Base-by-base conservation (phyloP, 129 eudicot species). In the Arctium minus region DNA sequence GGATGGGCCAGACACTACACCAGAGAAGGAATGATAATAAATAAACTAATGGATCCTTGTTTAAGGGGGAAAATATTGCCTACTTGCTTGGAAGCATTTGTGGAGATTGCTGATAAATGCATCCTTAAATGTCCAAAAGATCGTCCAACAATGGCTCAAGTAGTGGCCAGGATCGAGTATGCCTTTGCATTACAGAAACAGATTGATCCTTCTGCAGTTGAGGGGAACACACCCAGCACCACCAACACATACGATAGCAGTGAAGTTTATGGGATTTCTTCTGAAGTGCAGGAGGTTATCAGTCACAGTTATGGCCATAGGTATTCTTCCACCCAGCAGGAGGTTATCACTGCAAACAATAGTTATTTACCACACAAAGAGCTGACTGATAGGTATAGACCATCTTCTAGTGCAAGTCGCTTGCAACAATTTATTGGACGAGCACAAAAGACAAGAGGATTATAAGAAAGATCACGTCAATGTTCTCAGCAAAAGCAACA, bases 121-220 rank as follows among this genome's bases (percentile, higher is more conserved):
- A 67, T 79, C 67, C 65, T 36, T 39, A 79, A 62, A 38, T 3
- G 40, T 40, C 56, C 82, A 40, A 69, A 79, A 35, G 50, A 44
- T 38, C 82, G 82, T 4, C 82, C 82, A 9, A 79, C 68, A 4
- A 79, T 79, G 82, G 75, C 75, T 39, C 68, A 79, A 74, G 82
- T 79, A 27, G 75, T 79, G 82, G 31, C 22, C 27, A 17, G 32
- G 32, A 65, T 74, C 35, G 64, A 74, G 78, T 74, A 74, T 74
- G 78, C 78, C 29, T 74, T 39, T 33, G 80, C 80, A 76, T 35
- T 48, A 15, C 78, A 74, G 42, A 50, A 74, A 40, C 38, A 65
- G 27, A 27, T 22, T 40, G 56, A 40, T 74, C 13, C 37, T 74
- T 18, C 50, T 74, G 78, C 17, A 74, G 65, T 6, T 8, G 78